Evolutionary conservation across 139 green algal species (phyloP).

Genomic region (Picochlorum sp.): DNA sequence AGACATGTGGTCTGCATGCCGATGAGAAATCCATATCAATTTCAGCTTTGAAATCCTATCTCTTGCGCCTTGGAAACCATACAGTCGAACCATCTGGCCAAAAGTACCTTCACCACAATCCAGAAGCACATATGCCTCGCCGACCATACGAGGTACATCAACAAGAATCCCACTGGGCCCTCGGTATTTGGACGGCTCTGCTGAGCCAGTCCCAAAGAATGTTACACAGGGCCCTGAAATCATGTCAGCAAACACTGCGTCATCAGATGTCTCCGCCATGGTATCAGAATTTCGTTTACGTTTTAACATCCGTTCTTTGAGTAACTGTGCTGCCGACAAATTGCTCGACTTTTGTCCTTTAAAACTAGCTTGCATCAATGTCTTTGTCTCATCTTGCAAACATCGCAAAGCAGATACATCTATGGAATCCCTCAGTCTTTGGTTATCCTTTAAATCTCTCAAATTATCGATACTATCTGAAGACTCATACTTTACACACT

Average conservation of each 20-base stretch:
- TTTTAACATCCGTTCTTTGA: no score
- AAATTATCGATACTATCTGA: no score
- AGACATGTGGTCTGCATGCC: constrained; percentile 53
- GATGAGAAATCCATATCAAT: constrained; percentile 74
- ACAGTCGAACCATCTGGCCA: constrained; percentile 32
- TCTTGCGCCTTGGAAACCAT: background rate
- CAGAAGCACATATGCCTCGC: constrained; percentile 45
- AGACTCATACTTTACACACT: no score
- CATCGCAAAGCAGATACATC: no score
- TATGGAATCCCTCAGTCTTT: no score
- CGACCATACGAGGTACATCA: background rate
- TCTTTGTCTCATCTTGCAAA: no score
- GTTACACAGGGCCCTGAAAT: constrained; percentile 23
- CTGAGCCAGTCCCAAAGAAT: constrained; percentile 75
- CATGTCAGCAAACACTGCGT: background rate
- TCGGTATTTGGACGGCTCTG: constrained; percentile 77
- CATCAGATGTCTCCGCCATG: background rate
- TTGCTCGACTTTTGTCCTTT: no score
- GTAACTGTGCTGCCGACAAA: no score
- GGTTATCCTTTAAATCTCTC: no score
- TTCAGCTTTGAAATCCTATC: constrained; percentile 30
- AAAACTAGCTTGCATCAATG: no score
- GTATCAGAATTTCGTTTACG: constrained; percentile 1
- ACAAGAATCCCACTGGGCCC: constrained; percentile 49
- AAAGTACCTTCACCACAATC: constrained; percentile 68